phyloP scores from a whole-genome alignment of 768 basidiomycete species.

The Termitomyces sp. region DNA sequence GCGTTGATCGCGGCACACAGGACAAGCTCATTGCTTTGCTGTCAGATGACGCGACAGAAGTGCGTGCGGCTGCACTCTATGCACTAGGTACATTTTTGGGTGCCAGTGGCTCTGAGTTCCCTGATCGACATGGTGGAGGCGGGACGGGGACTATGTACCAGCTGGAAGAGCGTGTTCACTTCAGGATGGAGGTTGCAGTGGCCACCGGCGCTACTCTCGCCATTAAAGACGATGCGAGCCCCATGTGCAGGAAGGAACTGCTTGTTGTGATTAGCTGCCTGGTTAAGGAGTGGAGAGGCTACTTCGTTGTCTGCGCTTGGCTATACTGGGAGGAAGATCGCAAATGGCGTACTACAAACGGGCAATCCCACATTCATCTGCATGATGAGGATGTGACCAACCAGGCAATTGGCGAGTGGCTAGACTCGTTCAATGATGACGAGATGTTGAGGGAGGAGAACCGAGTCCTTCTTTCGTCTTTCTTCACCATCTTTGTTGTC shows the following conservation, averaged over 20 bases:
- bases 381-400: conserved; percentile 72
- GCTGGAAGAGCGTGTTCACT: conserved; percentile 74
- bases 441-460: conserved; percentile 72
- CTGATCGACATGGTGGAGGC: conserved; percentile 68
- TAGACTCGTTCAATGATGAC: conserved; percentile 64
- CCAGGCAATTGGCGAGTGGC: conserved; percentile 75
- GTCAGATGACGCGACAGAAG: conserved; percentile 88
- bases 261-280: conserved; percentile 88
- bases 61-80: conserved; percentile 86
- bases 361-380: conserved; percentile 26
- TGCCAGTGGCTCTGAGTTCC: conserved; percentile 73
- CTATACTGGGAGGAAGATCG: conserved; percentile 92
- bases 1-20: conserved; percentile 75
- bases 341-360: conserved; percentile 46
- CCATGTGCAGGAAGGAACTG: conserved; percentile 94
- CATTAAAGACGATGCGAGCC: conserved; percentile 91
- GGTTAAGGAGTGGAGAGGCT: conserved; percentile 95
- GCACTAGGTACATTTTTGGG: conserved; percentile 94
- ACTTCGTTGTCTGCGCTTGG: conserved; percentile 96
- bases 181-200: conserved; percentile 88
- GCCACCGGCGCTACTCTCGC: conserved; percentile 86
- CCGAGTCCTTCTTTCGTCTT: conserved; percentile 81
- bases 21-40: conserved; percentile 78
- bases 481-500: conserved; percentile 88
- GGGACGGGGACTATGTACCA: conserved; percentile 81